Evolutionary conservation across 306 rosid genomes (phyloP), one percentile per base, ranked within the genome.

Genomic region (Mucuna pruriens): DNA sequence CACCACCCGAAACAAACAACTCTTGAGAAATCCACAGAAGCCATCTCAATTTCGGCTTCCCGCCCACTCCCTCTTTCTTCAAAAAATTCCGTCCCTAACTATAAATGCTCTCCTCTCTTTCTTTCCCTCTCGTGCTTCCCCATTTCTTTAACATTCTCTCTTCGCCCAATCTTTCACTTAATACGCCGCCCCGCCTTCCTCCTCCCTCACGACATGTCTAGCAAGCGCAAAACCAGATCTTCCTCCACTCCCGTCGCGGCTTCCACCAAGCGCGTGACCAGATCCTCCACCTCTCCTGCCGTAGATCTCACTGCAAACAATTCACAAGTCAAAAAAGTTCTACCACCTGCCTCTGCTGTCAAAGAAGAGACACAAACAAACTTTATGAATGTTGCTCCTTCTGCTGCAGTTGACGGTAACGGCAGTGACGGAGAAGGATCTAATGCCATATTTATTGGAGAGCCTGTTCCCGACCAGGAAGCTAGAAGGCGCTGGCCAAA

Each of bases 401-500:
- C 55, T 7, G 65, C 8, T 17, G 15, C 31, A n/a, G n/a, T n/a
- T 1, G 48, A 57, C 2, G 77, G 9, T 4, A 20, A 57, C 3
- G 70, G 6, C 6, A 22, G 4, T 5, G 71, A 48, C 0, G 36
- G 13, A 0, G 87, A 77, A 4, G 83, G 5, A 6, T 2, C 39
- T 6, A 29, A 51, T 0, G 65, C 89, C 0, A 78, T 6, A 49
- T 92, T 92, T 13, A 0, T 88, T 0, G 89, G 91, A 13, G 76
- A 86, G 6, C 85, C 82, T 0, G 26, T 90, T 72, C 64, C 86
- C 0, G 83, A 33, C 0, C 58, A 68, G 19, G 91, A 90, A 58
- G 97, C 97, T 3, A 78, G 76, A 34, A 57, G 11, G 5, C 87
- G 91, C 13, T 92, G 93, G 95, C 95, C 97, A 0, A 40, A 80